Percentiles rank a stretch among this genome's conserved stretches.
Conservation (phyloP, 768 basidiomycete genomes). For the Tricholoma terreum region DNA sequence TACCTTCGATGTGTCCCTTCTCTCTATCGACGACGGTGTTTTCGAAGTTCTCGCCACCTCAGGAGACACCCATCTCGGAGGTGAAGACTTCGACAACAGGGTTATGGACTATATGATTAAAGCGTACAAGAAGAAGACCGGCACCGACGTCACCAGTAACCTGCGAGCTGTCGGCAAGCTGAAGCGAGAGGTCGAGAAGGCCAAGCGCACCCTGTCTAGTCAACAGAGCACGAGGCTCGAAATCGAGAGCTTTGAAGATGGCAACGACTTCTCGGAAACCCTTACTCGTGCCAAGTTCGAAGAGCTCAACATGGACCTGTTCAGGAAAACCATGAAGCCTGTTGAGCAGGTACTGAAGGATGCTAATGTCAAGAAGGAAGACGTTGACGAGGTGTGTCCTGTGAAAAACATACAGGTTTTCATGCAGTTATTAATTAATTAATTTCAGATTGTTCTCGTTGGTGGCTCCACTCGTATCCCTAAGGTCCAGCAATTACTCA, state of each 20-base stretch:
- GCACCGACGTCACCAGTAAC: constrained; percentile 77
- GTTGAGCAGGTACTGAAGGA: constrained; percentile 99
- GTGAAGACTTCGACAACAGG: constrained; percentile 95
- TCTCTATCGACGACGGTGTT: constrained; percentile 92
- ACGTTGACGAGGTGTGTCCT: constrained; percentile 74
- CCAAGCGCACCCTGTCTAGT: constrained; percentile 88
- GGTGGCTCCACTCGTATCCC: constrained; percentile 99
- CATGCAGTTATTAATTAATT: background rate
- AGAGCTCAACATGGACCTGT: constrained; percentile 97
- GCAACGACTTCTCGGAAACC: constrained; percentile 96
- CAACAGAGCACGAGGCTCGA: constrained; percentile 92
- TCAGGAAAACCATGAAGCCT: constrained; percentile 99
- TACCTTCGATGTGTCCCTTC: constrained; percentile 98
- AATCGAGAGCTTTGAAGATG: constrained; percentile 93
- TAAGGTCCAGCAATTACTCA: constrained; percentile 97
- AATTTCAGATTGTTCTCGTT: constrained; percentile 75
- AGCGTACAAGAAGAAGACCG: constrained; percentile 89
- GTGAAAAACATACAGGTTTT: background rate
- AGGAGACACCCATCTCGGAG: constrained; percentile 93
- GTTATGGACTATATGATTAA: constrained; percentile 89
- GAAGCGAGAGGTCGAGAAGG: constrained; percentile 91
- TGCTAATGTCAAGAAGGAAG: constrained; percentile 96
- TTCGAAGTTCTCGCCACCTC: constrained; percentile 89
- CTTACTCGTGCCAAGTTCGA: constrained; percentile 98
- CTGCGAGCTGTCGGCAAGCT: constrained; percentile 85